These are phyloP conservation scores for Rhynchosporium secalis DNA, from an alignment of 2,329 filamentous ascomycete species.

Conservation along the genomic window DNA sequence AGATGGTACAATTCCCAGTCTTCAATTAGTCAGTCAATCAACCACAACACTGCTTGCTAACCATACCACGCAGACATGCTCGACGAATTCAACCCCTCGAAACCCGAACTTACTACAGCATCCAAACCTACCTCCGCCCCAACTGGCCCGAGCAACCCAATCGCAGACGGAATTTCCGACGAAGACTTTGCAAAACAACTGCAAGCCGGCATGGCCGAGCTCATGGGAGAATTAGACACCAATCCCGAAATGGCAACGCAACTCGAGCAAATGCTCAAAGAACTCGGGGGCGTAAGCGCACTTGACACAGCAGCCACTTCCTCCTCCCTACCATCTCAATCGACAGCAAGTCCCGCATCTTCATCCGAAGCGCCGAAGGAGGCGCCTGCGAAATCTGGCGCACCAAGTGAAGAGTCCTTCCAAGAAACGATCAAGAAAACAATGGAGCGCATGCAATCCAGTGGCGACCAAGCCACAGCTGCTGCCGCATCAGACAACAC, in stretches of 20 bases:
- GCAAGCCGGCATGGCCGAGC: conserved; percentile 84
- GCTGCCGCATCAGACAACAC: conserved; percentile 65
- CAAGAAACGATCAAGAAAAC: conserved; percentile 91
- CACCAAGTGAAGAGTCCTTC: conserved; percentile 63
- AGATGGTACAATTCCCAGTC: conserved; percentile 59
- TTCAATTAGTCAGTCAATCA: background rate
- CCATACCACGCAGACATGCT: conserved; percentile 68
- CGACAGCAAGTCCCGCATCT: conserved; percentile 12
- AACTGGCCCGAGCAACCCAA: conserved; percentile 30
- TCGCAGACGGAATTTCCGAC: conserved; percentile 55
- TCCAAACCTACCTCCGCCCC: conserved; percentile 18
- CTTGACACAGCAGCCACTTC: conserved; percentile 37
- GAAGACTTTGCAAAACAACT: conserved; percentile 82
- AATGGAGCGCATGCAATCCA: conserved; percentile 94
- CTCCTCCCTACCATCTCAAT: conserved; percentile 28
- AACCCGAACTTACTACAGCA: conserved; percentile 47
- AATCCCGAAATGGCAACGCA: conserved; percentile 74
- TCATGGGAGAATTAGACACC: conserved; percentile 70
- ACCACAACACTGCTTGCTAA: conserved; percentile 2
- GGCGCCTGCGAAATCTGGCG: conserved; percentile 10
- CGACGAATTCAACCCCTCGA: conserved; percentile 78
- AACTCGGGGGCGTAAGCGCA: conserved; percentile 58
- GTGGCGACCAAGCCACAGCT: conserved; percentile 80
- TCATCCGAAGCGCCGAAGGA: conserved; percentile 15
- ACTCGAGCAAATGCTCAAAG: conserved; percentile 76